Base-by-base conservation (phyloP, 1,284 basidiomycete species). In the Pyrrhoderma lamaoense region DNA sequence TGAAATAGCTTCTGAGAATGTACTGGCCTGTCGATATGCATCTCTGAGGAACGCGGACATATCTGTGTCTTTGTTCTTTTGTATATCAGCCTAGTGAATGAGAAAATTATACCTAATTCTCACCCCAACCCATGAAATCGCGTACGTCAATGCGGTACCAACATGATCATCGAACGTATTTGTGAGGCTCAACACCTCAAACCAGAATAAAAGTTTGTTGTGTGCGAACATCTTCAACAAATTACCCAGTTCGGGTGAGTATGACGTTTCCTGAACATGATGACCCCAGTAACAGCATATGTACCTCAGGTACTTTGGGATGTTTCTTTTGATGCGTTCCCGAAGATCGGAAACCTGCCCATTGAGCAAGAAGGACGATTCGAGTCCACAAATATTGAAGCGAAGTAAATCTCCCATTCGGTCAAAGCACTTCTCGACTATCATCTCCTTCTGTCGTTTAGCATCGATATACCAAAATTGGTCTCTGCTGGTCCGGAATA, bases 111-210 rank as follows among this genome's bases (percentile, higher is more conserved):
- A 40, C n/a, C 38, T 5, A 40, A 5, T 40, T 5, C 38, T 40
- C 16, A 40, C 38, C 21, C 21, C 21, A 22, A 18, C 8, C 38
- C 38, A 40, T n/a, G 4, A 8, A 16, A 18, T 40, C 16, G 38
- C 8, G n/a, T 40, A 18, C 38, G 14, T 7, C 7, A 40, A 14
- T 40, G 21, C n/a, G 8, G n/a, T 16, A 40, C 38, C 38, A 40
- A 40, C 16, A 40, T 18, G n/a, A 8, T 40, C 38, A 22, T 14
- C 14, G 38, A 18, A 22, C n/a, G 38, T 40, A 7, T 25, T 22
- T 21, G 52, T 47, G 5, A 65, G 37, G 45, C 61, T 63, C 3
- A 65, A 47, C 1, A 60, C 62, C 51, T 66, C 64, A 23, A 66
- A 42, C 64, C 64, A 66, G 51, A 50, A 61, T 1, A 64, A 54